phyloP scores from a whole-genome alignment of 345 rosid species.

The Gossypioides kirkii region DNA sequence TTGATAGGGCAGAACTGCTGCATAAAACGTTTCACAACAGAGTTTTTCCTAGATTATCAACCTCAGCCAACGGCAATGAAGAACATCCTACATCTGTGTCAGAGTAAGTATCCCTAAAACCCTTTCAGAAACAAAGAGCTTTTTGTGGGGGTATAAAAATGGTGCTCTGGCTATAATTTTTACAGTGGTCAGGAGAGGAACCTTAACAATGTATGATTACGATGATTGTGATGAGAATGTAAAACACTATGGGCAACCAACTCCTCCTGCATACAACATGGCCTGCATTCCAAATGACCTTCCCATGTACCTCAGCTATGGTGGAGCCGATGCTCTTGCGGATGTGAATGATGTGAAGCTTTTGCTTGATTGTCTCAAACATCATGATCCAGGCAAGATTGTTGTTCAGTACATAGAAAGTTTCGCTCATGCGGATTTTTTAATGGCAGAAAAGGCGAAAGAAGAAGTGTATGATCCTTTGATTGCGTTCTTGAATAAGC shows the following conservation, averaged over 20 bases:
- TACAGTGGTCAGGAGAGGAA: slow-evolving; percentile 43
- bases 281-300: slow-evolving; percentile 37
- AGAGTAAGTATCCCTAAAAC: slow-evolving; percentile 31
- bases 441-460: slow-evolving; percentile 40
- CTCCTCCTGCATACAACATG: slow-evolving; percentile 42
- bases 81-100: slow-evolving; percentile 57
- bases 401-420: slow-evolving; percentile 20
- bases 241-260: slow-evolving; percentile 36
- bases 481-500: slow-evolving; percentile 30
- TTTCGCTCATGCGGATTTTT: slow-evolving; percentile 46
- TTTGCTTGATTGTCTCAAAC: slow-evolving; percentile 31
- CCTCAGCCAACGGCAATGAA: slow-evolving; percentile 50
- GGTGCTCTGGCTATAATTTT: background rate
- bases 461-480: slow-evolving; percentile 42
- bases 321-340: slow-evolving; percentile 44
- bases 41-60: slow-evolving; percentile 38
- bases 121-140: background rate
- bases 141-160: background rate
- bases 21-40: slow-evolving; percentile 33
- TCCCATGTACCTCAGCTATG: slow-evolving; percentile 41
- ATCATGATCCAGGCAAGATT: slow-evolving; percentile 33
- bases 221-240: slow-evolving; percentile 28
- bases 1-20: slow-evolving; percentile 54
- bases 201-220: slow-evolving; percentile 36
- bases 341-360: slow-evolving; percentile 34